Base-by-base conservation (phyloP, 2,329 filamentous ascomycete genomes). In the Cladophialophora immunda region DNA sequence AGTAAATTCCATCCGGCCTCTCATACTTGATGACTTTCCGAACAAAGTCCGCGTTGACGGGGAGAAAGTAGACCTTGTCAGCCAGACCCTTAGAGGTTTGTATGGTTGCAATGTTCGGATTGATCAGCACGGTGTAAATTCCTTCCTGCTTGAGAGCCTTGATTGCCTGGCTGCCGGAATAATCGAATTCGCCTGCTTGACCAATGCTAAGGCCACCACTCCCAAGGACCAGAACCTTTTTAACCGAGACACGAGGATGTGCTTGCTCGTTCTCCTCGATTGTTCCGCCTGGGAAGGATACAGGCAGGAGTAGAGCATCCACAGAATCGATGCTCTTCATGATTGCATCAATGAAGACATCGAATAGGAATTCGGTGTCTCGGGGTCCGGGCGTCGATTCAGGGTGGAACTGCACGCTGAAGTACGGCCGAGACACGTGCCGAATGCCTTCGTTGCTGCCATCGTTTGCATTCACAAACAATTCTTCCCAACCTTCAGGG, bases 331-430 rank as follows among this genome's bases (percentile, higher is more conserved):
- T 84, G 66, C 91, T 91, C 73, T 90, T 86, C 76, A 87, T 83
- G 72, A 98, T 92, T 22, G 93, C 91, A 81, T 90, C 83, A 77
- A 99, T 92, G 83, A 99, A 99, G 70, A 98, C 93, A 79, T 99
- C 94, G 72, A 99, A 99, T 29, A 99, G 85, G 77, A 92, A 97
- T 79, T 99, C 95, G 30, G 95, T 99, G 78, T 99, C 95, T 38
- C 93, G 88, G 59, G 95, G 95, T 65, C 95, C 95, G 2, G 95
- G 95, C 0, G 93, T 96, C 83, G 94, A 97, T 81, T 99, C 95
- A 0, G 95, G 95, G 77, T 99, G 95, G 83, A 99, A 99, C 78
- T 99, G 95, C n/a, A 98, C 95, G 84, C 93, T 97, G 85, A 99
- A 99, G 83, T 94, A 96, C 59, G 95, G 95, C 76, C 90, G 91